Evolutionary conservation across 2,329 filamentous ascomycete genomes (phyloP), one percentile per base, ranked within the genome.

Genomic region (Thelonectria blattea): DNA sequence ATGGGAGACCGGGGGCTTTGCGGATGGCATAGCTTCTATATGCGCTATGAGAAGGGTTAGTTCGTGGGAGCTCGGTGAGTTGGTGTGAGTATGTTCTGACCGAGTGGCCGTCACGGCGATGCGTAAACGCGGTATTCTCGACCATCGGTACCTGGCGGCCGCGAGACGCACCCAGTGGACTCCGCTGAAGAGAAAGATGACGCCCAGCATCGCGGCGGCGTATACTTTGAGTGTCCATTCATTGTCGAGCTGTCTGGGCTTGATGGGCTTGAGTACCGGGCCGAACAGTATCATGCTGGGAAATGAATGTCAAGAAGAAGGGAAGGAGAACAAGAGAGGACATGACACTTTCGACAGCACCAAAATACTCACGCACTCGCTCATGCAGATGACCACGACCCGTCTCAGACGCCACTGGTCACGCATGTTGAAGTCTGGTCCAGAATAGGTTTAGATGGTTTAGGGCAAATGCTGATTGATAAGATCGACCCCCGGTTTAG

Each of bases 221-320:
- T 55, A 50, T 10, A 60, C 22, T 32, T 41, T 52, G 32, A 60
- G 10, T 32, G n/a, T 55, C 47, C 52, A 56, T 56, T 60, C 57
- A 42, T 60, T 54, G 10, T 47, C 32, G 11, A 20, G 46, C 47
- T 60, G 57, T 27, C 57, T 60, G 15, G 57, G 57, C 46, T 52
- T 55, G 24, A 60, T 51, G 5, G 52, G 57, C 46, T 55, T 60
- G 39, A 45, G 50, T 2, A 30, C 27, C 5, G 27, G 27, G 18
- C 37, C 43, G 48, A 53, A 17, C 20, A 52, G 18, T 17, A 41
- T 39, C 22, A 43, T 30, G 42, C 43, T 58, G 27, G 27, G 8
- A 4, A 7, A 30, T 30, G 27, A 10, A 3, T 24, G 22, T 30
- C 27, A 30, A 6, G 8, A 9, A 30, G 5, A 30, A 9, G 27